Base-by-base conservation (phyloP, 2,329 filamentous ascomycete species). In the Colletotrichum eleusines region DNA sequence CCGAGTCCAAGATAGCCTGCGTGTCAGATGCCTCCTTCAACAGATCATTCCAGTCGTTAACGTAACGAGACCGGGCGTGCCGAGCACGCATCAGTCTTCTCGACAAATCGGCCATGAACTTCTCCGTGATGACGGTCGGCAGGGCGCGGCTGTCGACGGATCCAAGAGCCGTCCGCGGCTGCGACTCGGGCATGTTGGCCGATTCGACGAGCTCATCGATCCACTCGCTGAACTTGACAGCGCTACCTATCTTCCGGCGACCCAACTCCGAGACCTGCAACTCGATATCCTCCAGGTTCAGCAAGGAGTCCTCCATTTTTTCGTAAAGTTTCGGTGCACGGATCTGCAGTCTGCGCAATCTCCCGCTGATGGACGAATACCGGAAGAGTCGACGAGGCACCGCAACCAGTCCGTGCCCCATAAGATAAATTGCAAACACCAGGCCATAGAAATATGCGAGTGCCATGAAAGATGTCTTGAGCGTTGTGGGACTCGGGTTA, bases 351-450 rank as follows among this genome's bases (percentile, higher is more conserved):
- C 92, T 87, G 72, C 91, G 90, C 57, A 99, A 81, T 66, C 91
- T 88, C 59, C 89, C 89, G 74, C 91, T 92, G 55, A 95, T 89
- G 77, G 91, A 94, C 40, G 94, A 92, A 77, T 94, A 92, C 70
- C 92, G 90, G 76, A 96, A 92, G 20, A 99, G 84, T 46, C 89
- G 89, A 74, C 95, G 88, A 0, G 96, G 96, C 68, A 99, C 92
- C 1, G 95, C 92, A 40, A 99, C 96, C 33, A 99, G 86, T 9
- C 96, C 96, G 80, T 99, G 96, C 8, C 96, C 96, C 95, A 99
- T 98, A 50, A 99, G 86, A 77, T 97, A 98, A 73, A 99, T 97
- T 55, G 95, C 96, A 63, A 98, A 86, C 5, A 95, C 86, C 75
- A 99, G 83, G 76, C 95, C 94, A 92, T 95, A 98, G 71, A 94